Percentiles rank a stretch among this genome's conserved stretches.
Evolutionary conservation across 2,329 filamentous ascomycete genomes (phyloP).

Genomic region (Cyclaneusma minus): DNA sequence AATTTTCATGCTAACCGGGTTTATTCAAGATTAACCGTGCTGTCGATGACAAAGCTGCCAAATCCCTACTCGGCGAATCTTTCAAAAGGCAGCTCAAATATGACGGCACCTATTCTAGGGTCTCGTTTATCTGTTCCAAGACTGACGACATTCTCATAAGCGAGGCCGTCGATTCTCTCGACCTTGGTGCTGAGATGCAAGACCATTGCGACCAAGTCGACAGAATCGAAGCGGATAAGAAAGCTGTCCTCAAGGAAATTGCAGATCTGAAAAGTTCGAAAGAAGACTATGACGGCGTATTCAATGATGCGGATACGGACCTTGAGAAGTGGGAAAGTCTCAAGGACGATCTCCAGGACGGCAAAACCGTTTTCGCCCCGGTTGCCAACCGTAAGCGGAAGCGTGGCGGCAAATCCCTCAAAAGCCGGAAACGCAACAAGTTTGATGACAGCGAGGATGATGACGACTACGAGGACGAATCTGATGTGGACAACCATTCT

Average conservation of each 20-base stretch:
- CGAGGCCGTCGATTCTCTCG: conserved; percentile 21
- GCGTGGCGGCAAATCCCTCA: conserved; percentile 8
- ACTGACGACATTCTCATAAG: conserved; percentile 39
- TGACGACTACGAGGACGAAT: conserved; percentile 15
- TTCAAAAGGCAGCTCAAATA: conserved; percentile 44
- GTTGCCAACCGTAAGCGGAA: conserved; percentile 26
- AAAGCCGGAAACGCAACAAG: conserved; percentile 10
- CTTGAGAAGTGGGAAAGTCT: conserved; percentile 29
- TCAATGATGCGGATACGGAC: conserved; percentile 23
- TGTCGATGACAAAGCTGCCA: conserved; percentile 43
- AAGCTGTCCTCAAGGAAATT: conserved; percentile 10
- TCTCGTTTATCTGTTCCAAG: conserved; percentile 48
- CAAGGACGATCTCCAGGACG: conserved; percentile 21
- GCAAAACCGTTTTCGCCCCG: conserved; percentile 25
- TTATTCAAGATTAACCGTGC: conserved; percentile 44
- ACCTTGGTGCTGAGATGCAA: conserved; percentile 19
- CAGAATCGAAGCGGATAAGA: conserved; percentile 7
- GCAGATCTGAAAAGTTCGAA: conserved; percentile 19
- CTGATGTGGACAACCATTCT: conserved; percentile 11
- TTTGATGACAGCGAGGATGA: conserved; percentile 11
- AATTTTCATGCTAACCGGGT: too few relatives aligned
- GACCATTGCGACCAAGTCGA: conserved; percentile 20
- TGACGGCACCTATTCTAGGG: conserved; percentile 34
- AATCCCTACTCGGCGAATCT: conserved; percentile 35
- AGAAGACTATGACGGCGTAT: conserved; percentile 16